These are phyloP conservation scores for Brassica balearica DNA, from an alignment of 441 rosid species.

Conservation along the genomic window DNA sequence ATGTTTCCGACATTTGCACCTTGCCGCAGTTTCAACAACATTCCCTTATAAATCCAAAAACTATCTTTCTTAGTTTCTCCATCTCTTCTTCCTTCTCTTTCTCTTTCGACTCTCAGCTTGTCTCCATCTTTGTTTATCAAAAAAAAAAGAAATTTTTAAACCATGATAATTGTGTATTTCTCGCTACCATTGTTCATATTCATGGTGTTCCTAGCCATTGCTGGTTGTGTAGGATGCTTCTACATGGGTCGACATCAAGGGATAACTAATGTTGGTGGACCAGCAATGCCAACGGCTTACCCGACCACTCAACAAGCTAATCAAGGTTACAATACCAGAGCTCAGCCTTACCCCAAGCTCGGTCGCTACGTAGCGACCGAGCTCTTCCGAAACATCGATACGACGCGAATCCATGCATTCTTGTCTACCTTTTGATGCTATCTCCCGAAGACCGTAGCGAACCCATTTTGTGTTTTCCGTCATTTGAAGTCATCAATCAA, in stretches of 20 bases:
- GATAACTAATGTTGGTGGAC: background rate
- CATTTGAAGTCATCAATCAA: no score
- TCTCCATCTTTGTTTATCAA: no score
- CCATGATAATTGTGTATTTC: conserved; percentile 27
- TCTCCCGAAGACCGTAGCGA: no score
- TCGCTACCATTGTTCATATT: conserved; percentile 36
- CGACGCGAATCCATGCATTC: no score
- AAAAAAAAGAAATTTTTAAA: background rate
- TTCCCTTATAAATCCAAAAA: background rate
- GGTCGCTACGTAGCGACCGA: no score
- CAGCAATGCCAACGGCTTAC: conserved; percentile 35
- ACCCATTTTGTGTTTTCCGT: no score
- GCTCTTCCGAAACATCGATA: no score
- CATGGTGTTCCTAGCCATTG: conserved; percentile 27
- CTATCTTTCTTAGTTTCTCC: background rate
- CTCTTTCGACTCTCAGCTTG: no score
- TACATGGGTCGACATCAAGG: conserved; percentile 38
- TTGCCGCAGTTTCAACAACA: background rate
- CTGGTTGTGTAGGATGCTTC: conserved; percentile 42
- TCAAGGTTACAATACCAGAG: conserved; percentile 39
- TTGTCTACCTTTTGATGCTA: no score
- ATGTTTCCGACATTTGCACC: conserved; percentile 1
- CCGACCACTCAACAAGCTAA: conserved; percentile 22
- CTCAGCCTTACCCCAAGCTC: conserved; percentile 20
- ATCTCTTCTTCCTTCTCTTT: no score